A percentile compares a stretch with the other conserved stretches of the same genome.
Conservation (phyloP, 306 rosid species). For the Lupinus albus region DNA sequence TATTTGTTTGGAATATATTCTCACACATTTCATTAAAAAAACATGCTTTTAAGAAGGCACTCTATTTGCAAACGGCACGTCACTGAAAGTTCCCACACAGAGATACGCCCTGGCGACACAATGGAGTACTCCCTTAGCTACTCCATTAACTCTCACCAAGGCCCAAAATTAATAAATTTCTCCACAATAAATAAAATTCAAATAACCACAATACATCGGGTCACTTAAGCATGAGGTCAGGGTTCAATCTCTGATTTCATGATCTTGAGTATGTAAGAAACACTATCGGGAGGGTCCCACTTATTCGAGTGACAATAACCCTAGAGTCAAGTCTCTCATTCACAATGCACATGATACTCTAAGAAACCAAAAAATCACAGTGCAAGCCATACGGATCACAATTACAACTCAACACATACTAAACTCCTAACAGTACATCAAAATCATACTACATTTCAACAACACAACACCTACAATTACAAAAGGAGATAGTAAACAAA, state of each 20-base stretch:
- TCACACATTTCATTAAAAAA: neutral
- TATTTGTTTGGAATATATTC: neutral
- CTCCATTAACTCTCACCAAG: conserved; percentile 2
- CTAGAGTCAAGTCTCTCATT: too few relatives aligned
- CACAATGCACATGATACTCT: too few relatives aligned
- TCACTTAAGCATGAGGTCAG: too few relatives aligned
- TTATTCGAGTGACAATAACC: too few relatives aligned
- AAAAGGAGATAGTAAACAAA: neutral
- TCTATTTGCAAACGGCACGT: too few relatives aligned
- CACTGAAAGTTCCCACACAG: too few relatives aligned
- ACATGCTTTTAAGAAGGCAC: too few relatives aligned
- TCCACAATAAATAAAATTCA: neutral
- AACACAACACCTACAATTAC: conserved; percentile 10
- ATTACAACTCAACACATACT: neutral
- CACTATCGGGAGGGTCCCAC: too few relatives aligned
- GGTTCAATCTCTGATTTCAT: too few relatives aligned
- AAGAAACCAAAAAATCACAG: neutral
- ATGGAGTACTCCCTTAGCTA: neutral
- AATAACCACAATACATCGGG: too few relatives aligned
- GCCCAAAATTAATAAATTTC: neutral
- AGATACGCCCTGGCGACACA: too few relatives aligned
- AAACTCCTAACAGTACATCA: conserved; percentile 6
- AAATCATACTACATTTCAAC: neutral
- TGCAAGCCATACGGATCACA: neutral
- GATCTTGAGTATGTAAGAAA: too few relatives aligned